A percentile compares a stretch with the other conserved stretches of the same genome.
Evolutionary conservation across 148 eudicot genomes (phyloP).

Genomic region (Rhododendron ovatum): DNA sequence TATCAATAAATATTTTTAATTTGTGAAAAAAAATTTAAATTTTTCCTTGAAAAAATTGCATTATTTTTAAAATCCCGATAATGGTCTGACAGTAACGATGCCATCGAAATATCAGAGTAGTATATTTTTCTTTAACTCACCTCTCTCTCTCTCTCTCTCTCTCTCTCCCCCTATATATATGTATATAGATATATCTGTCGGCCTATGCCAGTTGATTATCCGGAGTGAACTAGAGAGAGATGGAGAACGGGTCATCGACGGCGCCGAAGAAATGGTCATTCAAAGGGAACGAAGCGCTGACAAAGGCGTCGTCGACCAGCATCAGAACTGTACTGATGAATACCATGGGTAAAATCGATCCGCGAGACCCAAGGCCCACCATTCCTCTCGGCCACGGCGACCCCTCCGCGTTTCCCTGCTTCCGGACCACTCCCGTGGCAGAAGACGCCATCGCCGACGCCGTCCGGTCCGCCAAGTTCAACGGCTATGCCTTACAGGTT

Average conservation of each 20-base stretch:
- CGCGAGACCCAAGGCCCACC: slow-evolving; percentile 9
- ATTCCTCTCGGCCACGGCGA: slow-evolving; percentile 38
- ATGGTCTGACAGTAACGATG: no score
- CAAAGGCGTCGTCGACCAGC: slow-evolving; percentile 14
- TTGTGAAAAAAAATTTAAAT: no score
- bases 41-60: no score
- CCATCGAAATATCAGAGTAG: no score
- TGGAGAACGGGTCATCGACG: slow-evolving; percentile 25
- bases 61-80: no score
- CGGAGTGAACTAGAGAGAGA: not conserved
- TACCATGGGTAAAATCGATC: slow-evolving; percentile 12
- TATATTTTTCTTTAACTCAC: no score
- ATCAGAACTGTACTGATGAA: slow-evolving; percentile 23
- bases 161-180: no score
- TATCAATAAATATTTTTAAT: no score
- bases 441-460: slow-evolving; percentile 36
- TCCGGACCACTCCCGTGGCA: slow-evolving; percentile 28
- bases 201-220: not conserved
- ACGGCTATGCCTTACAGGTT: slow-evolving; percentile 29
- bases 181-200: not conserved
- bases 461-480: slow-evolving; percentile 29
- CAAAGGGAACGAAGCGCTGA: slow-evolving; percentile 20
- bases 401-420: slow-evolving; percentile 36
- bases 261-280: slow-evolving; percentile 21
- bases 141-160: not conserved